phyloP scores from a whole-genome alignment of 768 basidiomycete species.

The Strobilomyces confusus region DNA sequence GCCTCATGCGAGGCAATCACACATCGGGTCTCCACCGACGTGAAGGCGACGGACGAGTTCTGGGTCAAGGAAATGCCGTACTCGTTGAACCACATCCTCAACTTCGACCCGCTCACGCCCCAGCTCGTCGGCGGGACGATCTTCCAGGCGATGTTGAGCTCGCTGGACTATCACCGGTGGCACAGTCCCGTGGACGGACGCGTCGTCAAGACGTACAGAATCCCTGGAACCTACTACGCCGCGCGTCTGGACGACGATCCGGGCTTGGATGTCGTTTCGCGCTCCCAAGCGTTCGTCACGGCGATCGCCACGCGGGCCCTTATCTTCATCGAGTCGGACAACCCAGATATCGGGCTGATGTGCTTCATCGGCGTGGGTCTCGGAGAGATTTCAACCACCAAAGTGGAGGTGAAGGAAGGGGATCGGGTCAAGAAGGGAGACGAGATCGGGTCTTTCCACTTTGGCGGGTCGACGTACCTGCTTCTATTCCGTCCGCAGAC shows the following conservation, averaged over 20 bases:
- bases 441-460: constrained; percentile 60
- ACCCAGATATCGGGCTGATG: constrained; percentile 51
- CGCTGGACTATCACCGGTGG: constrained; percentile 45
- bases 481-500: constrained; percentile 41
- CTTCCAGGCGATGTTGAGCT: constrained; percentile 56
- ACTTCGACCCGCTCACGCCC: constrained; percentile 35
- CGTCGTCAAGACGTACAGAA: too few relatives aligned
- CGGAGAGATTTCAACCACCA: constrained; percentile 60
- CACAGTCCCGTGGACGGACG: too few relatives aligned
- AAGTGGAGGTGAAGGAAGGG: constrained; percentile 43
- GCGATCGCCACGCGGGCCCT: constrained; percentile 48
- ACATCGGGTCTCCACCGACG: constrained; percentile 37
- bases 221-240: too few relatives aligned
- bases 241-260: too few relatives aligned
- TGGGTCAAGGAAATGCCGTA: constrained; percentile 64
- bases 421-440: constrained; percentile 49
- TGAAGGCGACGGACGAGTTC: constrained; percentile 44
- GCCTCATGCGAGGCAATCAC: constrained; percentile 53
- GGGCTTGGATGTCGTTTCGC: too few relatives aligned
- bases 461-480: constrained; percentile 53
- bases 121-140: constrained; percentile 49
- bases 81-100: constrained; percentile 54
- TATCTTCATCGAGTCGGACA: constrained; percentile 57
- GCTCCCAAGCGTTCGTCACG: constrained; percentile 34
- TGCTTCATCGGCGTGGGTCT: constrained; percentile 60